Percentiles rank a stretch among this genome's conserved stretches.
Conservation (phyloP, 139 green algal species). For the Chlamydomonas sphaeroides region DNA sequence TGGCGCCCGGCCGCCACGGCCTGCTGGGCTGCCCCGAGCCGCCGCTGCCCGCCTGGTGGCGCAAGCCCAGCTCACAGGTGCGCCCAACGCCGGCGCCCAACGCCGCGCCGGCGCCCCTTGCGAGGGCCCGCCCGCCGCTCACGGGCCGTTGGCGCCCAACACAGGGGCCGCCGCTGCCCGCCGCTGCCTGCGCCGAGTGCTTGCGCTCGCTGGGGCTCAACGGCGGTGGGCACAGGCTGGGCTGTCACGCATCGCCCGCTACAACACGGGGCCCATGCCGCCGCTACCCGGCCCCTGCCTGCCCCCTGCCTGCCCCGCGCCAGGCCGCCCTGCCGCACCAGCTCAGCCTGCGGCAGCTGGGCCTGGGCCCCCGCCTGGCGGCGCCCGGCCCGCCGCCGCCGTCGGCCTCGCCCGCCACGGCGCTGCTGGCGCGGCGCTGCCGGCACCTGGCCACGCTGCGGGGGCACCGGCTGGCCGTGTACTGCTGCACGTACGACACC, state of each 20-base stretch:
- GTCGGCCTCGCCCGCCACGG: not conserved
- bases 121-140: too few relatives aligned
- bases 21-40: slow-evolving; percentile 18
- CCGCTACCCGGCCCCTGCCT: not conserved
- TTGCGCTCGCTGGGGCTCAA: too few relatives aligned
- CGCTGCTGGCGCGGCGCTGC: slow-evolving; percentile 25
- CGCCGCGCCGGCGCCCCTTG: too few relatives aligned
- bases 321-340: slow-evolving; percentile 45
- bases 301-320: not conserved
- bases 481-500: slow-evolving; percentile 76
- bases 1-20: slow-evolving; percentile 8
- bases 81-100: too few relatives aligned
- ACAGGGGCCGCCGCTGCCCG: too few relatives aligned
- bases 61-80: not conserved
- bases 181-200: too few relatives aligned
- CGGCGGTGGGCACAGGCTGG: too few relatives aligned
- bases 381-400: not conserved
- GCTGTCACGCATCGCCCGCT: too few relatives aligned
- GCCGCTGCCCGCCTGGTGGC: slow-evolving; percentile 21
- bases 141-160: too few relatives aligned
- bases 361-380: not conserved
- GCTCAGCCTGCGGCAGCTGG: slow-evolving; percentile 49
- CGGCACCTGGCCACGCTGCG: slow-evolving; percentile 70
- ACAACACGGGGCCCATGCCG: too few relatives aligned
- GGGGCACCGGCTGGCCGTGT: slow-evolving; percentile 79